Evolutionary conservation across 2,329 filamentous ascomycete genomes (phyloP), one percentile per base, ranked within the genome.

Genomic region (Spiromastix sp.): DNA sequence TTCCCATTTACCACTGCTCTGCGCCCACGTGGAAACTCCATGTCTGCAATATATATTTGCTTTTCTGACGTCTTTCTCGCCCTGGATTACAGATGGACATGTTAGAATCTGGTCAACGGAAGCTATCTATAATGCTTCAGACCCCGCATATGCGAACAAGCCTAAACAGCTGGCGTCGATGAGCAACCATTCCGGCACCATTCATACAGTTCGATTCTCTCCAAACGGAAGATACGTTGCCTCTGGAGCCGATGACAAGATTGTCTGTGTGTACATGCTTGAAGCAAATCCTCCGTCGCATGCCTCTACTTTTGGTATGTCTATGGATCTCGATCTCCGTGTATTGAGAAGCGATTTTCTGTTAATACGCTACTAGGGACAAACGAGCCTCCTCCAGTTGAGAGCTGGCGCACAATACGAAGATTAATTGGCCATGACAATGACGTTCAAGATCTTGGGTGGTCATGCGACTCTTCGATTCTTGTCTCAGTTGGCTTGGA

Each of bases 101-200:
- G 91, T 98, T 42, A 82, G 93, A 45, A 84, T 98, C 50, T 98
- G 91, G 91, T 95, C 89, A 15, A 95, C 85, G 39, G 89, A 96
- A 49, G 81, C 91, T 38, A 85, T 98, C 54, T 80, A 85, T 57
- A 83, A 85, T 49, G 80, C 85, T 42, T 72, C 77, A 44, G 76
- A 89, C 46, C 66, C 76, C 21, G 70, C 71, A 41, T 87, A 80
- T 62, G 72, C 69, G 36, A 81, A 77, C 52, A 67, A 78, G 48
- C 89, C 93, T 31, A 86, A 84, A 52, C 93, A 98, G 69, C 77
- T 98, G 51, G 93, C 89, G 48, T 89, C 93, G 52, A 91, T 98
- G 77, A 96, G 86, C 74, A 87, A 96, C 56, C 91, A 98, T 60
- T 87, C 93, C 3, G 91, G 89, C 48, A 96, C 89, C 12, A 95